phyloP scores from a whole-genome alignment of 352 stramenopile species.

The Phytopythium helicoides region DNA sequence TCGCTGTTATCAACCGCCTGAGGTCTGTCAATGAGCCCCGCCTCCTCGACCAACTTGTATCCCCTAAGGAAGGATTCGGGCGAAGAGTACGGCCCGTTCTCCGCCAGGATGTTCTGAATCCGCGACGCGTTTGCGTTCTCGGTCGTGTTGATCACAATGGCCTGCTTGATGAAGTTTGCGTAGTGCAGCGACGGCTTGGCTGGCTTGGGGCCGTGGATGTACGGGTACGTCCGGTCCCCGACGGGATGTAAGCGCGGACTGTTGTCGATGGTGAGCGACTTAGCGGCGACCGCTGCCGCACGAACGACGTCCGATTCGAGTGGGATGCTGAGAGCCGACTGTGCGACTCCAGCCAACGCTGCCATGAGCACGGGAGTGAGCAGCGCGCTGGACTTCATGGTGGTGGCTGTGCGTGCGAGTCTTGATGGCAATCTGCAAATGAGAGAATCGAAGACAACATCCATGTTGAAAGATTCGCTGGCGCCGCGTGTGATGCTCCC shows the following conservation, averaged over 20 bases:
- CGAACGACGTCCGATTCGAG: not conserved
- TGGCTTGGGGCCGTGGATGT: slow-evolving; percentile 5
- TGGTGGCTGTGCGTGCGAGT: not conserved
- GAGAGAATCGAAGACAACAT: too few relatives aligned
- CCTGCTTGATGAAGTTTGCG: slow-evolving; percentile 2
- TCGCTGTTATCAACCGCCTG: slow-evolving; percentile 32
- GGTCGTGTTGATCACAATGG: slow-evolving; percentile 6
- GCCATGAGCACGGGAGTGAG: not conserved
- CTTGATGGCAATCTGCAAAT: not conserved
- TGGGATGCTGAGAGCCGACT: not conserved
- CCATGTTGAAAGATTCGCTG: too few relatives aligned
- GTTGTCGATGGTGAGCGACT: not conserved
- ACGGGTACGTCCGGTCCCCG: slow-evolving; percentile 3
- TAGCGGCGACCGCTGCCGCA: not conserved
- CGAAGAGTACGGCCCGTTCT: not conserved
- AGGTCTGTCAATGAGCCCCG: slow-evolving; percentile 18
- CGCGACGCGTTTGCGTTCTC: slow-evolving; percentile 1
- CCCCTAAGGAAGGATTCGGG: not conserved
- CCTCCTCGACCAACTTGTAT: slow-evolving; percentile 17
- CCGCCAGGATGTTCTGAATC: not conserved
- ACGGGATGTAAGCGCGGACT: not conserved
- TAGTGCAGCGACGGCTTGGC: slow-evolving; percentile 3
- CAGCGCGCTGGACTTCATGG: not conserved
- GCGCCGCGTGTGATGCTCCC: too few relatives aligned
- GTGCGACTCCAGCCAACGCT: not conserved